phyloP scores from a whole-genome alignment of 768 basidiomycete species.

The Boletus rubroflammeus region DNA sequence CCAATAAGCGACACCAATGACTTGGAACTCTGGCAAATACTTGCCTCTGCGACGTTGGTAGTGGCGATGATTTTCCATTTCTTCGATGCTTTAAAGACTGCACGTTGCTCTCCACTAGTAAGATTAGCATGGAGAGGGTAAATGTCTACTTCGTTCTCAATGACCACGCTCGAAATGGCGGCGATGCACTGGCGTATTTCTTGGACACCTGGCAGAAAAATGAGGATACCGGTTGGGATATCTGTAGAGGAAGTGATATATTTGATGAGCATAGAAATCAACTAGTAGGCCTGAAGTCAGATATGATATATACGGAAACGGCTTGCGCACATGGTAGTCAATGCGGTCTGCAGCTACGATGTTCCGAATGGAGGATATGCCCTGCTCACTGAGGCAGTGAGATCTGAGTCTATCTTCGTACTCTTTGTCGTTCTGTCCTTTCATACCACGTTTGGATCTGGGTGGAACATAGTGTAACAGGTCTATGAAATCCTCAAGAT shows the following conservation, averaged over 20 bases:
- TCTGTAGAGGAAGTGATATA: constrained; percentile 53
- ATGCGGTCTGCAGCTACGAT: constrained; percentile 60
- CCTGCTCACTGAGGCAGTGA: constrained; percentile 50
- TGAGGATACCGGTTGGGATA: constrained; percentile 62
- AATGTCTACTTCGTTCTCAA: constrained; percentile 42
- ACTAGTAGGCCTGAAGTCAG: constrained; percentile 32
- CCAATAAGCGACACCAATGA: not conserved
- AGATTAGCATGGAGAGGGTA: constrained; percentile 89
- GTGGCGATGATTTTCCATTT: constrained; percentile 83
- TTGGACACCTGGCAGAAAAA: constrained; percentile 90
- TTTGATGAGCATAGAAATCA: constrained; percentile 63
- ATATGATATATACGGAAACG: not conserved
- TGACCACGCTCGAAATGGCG: constrained; percentile 39
- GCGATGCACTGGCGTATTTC: constrained; percentile 80
- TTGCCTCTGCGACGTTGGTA: constrained; percentile 88
- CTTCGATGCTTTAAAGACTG: constrained; percentile 61
- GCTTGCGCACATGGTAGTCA: constrained; percentile 59
- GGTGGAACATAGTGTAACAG: constrained; percentile 53
- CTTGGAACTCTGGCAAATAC: constrained; percentile 6
- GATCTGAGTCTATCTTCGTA: constrained; percentile 47
- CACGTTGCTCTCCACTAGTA: constrained; percentile 76
- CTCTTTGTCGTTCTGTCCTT: constrained; percentile 34
- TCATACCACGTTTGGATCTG: constrained; percentile 30
- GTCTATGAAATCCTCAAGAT: constrained; percentile 77
- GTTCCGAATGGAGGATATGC: constrained; percentile 53